Evolutionary conservation across 768 basidiomycete genomes (phyloP), one percentile per base, ranked within the genome.

Genomic region (Lactarius tabidus): DNA sequence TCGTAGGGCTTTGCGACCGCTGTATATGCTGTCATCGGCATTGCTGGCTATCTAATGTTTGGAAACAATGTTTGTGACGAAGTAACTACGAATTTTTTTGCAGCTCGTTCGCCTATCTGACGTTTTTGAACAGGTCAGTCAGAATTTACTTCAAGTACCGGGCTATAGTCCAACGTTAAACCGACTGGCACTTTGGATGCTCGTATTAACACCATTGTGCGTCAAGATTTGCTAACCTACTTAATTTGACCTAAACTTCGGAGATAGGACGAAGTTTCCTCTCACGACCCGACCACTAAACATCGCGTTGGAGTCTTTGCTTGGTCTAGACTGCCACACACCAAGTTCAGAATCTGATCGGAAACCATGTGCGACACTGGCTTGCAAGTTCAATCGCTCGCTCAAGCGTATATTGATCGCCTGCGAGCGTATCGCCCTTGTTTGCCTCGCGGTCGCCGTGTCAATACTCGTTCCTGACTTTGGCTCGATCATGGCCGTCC

Each of bases 11-110:
- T 67, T 52, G 70, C 66, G 18, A 70, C 69, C 0, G 17, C 62
- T 20, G 59, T 69, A 10, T 81, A 80, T 33, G 73, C 78, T 36
- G 57, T 88, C 14, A 87, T 94, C 33, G 93, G 90, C 5, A 84
- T 82, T 53, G 86, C 85, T 23, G 96, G 95, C 0, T 98, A 97
- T 70, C 75, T 91, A 23, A 98, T 98, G 96, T 95, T 93, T 72
- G 93, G 94, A 12, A 79, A 83, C 57, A 70, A 74, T 36, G 92
- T 95, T 57, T 86, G 85, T 70, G 91, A 91, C 64, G 93, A 94
- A 81, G 91, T 92, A 64, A 71, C 79, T 70, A 28, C 14, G 20
- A n/a, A 57, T 62, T 1, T 67, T 29, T 1, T n/a, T 65, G n/a
- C 31, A 14, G 43, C 68, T 20, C 62, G 54, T 59, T 31, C 51